phyloP scores from a whole-genome alignment of 345 rosid species.

The Carallia pectinifolia region DNA sequence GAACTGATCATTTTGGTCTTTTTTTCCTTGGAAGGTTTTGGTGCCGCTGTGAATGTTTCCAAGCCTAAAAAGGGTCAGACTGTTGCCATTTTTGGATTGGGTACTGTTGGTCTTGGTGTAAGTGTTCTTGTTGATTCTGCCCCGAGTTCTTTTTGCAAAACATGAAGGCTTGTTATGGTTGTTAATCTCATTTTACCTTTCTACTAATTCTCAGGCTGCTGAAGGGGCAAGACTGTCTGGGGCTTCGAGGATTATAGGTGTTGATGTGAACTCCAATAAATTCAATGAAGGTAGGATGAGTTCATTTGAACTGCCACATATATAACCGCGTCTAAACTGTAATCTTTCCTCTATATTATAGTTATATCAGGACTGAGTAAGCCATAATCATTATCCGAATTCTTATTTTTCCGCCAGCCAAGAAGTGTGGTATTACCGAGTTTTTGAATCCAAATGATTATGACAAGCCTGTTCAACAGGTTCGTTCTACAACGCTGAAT shows the following conservation, averaged over 20 bases:
- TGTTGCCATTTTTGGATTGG: conserved; percentile 67
- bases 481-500: conserved; percentile 14
- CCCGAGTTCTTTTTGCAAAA: not conserved
- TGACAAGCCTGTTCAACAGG: conserved; percentile 68
- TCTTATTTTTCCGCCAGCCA: conserved; percentile 41
- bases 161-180: not conserved
- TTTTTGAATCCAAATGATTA: conserved; percentile 66
- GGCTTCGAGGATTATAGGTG: conserved; percentile 39
- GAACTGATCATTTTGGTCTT: not conserved
- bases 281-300: conserved; percentile 24
- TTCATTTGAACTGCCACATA: not conserved
- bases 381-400: not conserved
- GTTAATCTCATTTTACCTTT: not conserved
- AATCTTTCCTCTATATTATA: not conserved
- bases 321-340: not conserved
- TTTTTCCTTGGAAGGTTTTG: conserved; percentile 37
- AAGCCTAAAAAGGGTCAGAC: conserved; percentile 62
- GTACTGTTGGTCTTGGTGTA: conserved; percentile 73
- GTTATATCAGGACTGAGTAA: not conserved
- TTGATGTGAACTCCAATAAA: conserved; percentile 34
- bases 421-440: conserved; percentile 58
- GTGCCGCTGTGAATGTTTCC: conserved; percentile 77
- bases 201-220: conserved; percentile 20
- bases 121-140: not conserved
- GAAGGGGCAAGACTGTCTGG: conserved; percentile 38